These are phyloP conservation scores for Gaultheria prostrata DNA, from an alignment of 148 eudicot genomes.

Conservation along the genomic window DNA sequence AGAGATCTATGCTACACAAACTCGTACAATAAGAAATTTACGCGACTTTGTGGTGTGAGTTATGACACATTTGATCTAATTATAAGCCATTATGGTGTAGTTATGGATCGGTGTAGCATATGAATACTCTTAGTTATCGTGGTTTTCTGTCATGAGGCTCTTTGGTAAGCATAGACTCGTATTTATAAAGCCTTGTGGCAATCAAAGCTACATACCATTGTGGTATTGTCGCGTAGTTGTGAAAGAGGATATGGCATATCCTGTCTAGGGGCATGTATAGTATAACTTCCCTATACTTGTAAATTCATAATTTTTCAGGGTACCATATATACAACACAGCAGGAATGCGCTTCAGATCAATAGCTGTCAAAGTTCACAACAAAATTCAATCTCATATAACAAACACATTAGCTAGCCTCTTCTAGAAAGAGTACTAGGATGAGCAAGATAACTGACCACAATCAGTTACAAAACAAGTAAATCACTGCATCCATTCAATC, in stretches of 20 bases:
- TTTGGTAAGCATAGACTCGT: background rate
- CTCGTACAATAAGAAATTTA: background rate
- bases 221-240: background rate
- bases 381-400: background rate
- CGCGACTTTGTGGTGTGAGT: background rate
- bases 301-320: background rate
- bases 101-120: background rate
- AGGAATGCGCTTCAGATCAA: background rate
- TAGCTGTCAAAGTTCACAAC: background rate
- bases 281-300: background rate
- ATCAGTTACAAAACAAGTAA: background rate
- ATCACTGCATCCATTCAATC: background rate
- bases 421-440: conserved; percentile 1
- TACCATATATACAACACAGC: background rate
- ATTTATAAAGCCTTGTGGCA: background rate
- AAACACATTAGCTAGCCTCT: background rate
- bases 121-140: background rate
- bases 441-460: background rate
- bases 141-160: background rate
- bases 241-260: background rate
- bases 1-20: conserved; percentile 1
- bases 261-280: background rate
- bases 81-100: background rate
- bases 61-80: background rate
- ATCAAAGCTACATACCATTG: background rate